Evolutionary conservation across 306 rosid genomes (phyloP).

Genomic region (Abrus precatorius): DNA sequence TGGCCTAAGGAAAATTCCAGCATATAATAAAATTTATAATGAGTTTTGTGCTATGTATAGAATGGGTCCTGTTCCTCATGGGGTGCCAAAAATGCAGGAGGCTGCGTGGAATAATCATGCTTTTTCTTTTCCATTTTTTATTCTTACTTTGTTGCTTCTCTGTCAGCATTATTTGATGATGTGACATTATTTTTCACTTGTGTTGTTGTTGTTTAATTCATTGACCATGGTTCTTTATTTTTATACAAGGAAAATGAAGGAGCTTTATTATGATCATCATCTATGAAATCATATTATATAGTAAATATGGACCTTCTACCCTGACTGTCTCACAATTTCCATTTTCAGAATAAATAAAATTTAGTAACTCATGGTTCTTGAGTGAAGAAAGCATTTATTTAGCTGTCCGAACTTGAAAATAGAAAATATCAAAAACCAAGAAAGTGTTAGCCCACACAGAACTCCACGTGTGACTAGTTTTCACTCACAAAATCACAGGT

Average conservation of each 20-base stretch:
- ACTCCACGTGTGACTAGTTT: neutral
- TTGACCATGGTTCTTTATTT: neutral
- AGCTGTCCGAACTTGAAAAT: neutral
- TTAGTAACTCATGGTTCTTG: neutral
- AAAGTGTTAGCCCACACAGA: neutral
- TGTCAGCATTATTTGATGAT: conserved; percentile 33
- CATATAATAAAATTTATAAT: neutral
- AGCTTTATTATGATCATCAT: too few species aligned
- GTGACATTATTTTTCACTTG: conserved; percentile 14
- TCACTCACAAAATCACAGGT: neutral
- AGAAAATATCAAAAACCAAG: neutral
- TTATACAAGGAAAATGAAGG: neutral
- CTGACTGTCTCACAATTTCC: too few species aligned
- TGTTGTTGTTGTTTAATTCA: neutral
- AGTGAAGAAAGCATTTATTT: conserved; percentile 5
- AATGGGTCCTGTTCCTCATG: neutral
- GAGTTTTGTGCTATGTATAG: neutral
- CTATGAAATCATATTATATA: too few species aligned
- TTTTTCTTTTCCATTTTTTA: neutral
- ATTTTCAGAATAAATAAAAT: neutral
- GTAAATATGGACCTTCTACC: too few species aligned
- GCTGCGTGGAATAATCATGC: neutral
- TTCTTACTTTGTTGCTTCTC: neutral
- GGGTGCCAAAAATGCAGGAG: neutral
- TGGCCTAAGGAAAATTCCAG: conserved; percentile 52